Base-by-base conservation (phyloP, 495 filamentous ascomycete species). In the Penicillium crystallinum region DNA sequence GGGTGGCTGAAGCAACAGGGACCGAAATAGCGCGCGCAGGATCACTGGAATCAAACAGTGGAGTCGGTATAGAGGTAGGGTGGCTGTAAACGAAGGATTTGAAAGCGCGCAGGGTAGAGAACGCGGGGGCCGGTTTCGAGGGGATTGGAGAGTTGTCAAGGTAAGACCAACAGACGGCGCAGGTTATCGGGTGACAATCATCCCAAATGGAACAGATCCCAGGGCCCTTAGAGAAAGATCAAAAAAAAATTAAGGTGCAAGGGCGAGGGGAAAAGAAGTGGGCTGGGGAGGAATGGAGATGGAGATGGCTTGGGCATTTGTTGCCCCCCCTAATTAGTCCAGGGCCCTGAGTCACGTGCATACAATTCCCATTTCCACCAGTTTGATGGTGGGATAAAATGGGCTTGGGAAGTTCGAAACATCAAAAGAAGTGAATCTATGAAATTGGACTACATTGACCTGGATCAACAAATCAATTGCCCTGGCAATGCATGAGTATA, bases 271-370 rank as follows among this genome's bases (percentile, higher is more conserved):
- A 47, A 57, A 47, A 37, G 53, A 58, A 53, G 49, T 59, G 55
- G 62, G 55, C 49, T 59, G 54, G 50, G 51, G 51, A 51, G 60
- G 49, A 58, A 58, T 53, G 59, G 43, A 54, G 54, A 60, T 63
- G 59, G 56, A 58, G 56, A 56, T 53, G 49, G 47, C 46, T 53
- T 35, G 49, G 49, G 49, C 57, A 58, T 52, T 57, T 56, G 51
- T 54, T 59, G 46, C 52, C 49, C 56, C 39, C 49, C 36, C 43
- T 36, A 48, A 48, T 43, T 50, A 48, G 39, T 33, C 5, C 10
- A 2, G 25, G 38, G 29, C 38, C 48, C 53, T 46, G 30, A 33
- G 51, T 60, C 57, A 60, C 57, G 57, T 60, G 57, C 7, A 43
- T 43, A 29, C n/a, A 29, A 19, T 30, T 29, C 3, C 23, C 40